These are phyloP conservation scores for Datura wrightii DNA, from an alignment of 257 asterid species.

Conservation along the genomic window DNA sequence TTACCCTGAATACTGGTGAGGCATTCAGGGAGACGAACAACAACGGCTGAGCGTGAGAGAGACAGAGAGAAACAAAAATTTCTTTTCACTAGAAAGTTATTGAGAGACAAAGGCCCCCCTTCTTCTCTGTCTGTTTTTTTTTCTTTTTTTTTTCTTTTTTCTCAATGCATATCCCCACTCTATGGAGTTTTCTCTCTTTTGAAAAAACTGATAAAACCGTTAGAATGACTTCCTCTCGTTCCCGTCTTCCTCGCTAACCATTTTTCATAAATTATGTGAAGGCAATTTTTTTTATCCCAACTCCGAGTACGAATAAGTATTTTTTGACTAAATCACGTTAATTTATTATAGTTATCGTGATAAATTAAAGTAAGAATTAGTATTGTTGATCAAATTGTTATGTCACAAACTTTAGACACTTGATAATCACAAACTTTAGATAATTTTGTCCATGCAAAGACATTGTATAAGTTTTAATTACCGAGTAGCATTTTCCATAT, in stretches of 20 bases:
- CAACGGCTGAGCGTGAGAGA: constrained; percentile 94
- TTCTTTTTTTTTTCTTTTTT: neutral
- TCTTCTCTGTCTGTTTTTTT: constrained; percentile 35
- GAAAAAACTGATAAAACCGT: constrained; percentile 11
- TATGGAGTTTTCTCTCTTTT: constrained; percentile 13
- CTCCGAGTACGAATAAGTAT: neutral
- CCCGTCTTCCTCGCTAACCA: neutral
- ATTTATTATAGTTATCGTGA: neutral
- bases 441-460: too few relatives aligned
- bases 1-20: constrained; percentile 99
- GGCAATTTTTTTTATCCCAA: neutral
- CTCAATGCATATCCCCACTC: constrained; percentile 20
- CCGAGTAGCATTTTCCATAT: too few relatives aligned
- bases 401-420: neutral
- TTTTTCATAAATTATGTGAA: neutral
- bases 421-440: too few relatives aligned
- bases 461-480: too few relatives aligned
- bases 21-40: constrained; percentile 92
- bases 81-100: constrained; percentile 74
- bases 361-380: neutral
- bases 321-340: neutral
- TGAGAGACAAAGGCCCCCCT: constrained; percentile 55
- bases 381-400: too few relatives aligned
- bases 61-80: constrained; percentile 47
- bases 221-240: constrained; percentile 9